Conservation (phyloP, 2,329 filamentous ascomycete species). For the Pestalotiopsis sp. region DNA sequence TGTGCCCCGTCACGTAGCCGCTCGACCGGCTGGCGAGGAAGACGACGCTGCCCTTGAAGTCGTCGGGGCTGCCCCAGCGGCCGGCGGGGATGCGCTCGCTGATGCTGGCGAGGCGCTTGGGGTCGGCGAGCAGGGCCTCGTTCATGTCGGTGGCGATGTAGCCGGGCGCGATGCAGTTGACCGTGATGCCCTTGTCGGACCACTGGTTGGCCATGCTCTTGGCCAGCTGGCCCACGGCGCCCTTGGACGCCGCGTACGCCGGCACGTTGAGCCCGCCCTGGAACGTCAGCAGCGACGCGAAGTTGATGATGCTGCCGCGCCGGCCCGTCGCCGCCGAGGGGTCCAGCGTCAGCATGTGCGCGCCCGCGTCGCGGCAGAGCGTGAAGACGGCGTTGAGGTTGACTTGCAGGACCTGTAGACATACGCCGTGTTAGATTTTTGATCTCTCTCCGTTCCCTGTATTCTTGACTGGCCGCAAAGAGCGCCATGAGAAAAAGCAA, state of each 20-base stretch:
- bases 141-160: constrained; percentile 98
- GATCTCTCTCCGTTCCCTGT: not conserved
- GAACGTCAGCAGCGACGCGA: constrained; percentile 74
- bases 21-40: constrained; percentile 78
- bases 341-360: constrained; percentile 69
- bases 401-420: constrained; percentile 67
- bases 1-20: constrained; percentile 79
- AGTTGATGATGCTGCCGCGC: constrained; percentile 76
- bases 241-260: constrained; percentile 84
- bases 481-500: constrained; percentile 34
- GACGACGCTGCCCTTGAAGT: constrained; percentile 83
- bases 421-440: constrained; percentile 42
- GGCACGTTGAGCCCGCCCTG: constrained; percentile 87
- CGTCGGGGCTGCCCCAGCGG: constrained; percentile 80
- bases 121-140: constrained; percentile 73
- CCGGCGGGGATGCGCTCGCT: constrained; percentile 80
- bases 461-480: not conserved
- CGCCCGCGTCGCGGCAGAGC: constrained; percentile 70
- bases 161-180: constrained; percentile 87
- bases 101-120: constrained; percentile 71
- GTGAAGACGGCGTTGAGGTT: constrained; percentile 83
- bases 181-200: constrained; percentile 70
- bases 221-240: constrained; percentile 80
- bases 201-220: constrained; percentile 88
- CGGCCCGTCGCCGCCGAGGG: constrained; percentile 52